Evolutionary conservation across 2,329 filamentous ascomycete species (phyloP).

Genomic region (Amesomyces nigricolor): DNA sequence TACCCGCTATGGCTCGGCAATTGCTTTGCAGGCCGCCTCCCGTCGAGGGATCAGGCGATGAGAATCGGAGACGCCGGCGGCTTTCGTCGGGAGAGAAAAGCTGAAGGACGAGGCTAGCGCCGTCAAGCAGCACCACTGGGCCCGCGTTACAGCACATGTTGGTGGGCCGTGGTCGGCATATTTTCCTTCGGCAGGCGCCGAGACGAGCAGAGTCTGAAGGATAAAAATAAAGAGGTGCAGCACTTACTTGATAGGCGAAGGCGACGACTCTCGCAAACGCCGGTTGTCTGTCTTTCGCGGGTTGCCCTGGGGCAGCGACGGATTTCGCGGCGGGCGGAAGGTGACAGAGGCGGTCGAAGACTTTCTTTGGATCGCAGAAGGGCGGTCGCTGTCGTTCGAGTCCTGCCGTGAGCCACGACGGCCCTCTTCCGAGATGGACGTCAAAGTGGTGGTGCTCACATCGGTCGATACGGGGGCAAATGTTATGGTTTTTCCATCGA

Average conservation of each 20-base stretch:
- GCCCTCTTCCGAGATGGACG: slow-evolving; percentile 19
- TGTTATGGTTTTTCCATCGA: slow-evolving; percentile 5
- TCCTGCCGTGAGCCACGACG: slow-evolving; percentile 21
- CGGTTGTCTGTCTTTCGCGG: slow-evolving; percentile 41
- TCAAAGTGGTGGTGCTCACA: slow-evolving; percentile 25
- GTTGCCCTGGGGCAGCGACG: slow-evolving; percentile 43
- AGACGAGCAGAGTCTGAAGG: background rate
- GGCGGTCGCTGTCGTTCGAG: slow-evolving; percentile 32
- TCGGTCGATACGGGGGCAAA: slow-evolving; percentile 18
- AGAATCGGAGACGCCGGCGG: background rate
- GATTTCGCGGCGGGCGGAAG: slow-evolving; percentile 41
- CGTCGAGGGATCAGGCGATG: background rate
- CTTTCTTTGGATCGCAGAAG: slow-evolving; percentile 36
- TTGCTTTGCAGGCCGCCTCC: background rate
- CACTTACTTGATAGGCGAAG: slow-evolving; percentile 45
- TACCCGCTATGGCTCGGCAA: background rate
- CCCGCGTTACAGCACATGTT: slow-evolving; percentile 5
- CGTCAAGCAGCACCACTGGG: slow-evolving; percentile 17
- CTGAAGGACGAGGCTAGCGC: background rate
- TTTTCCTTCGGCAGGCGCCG: background rate
- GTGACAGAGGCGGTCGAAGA: slow-evolving; percentile 44
- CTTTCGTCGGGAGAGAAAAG: background rate
- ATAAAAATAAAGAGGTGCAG: background rate
- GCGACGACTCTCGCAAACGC: slow-evolving; percentile 43
- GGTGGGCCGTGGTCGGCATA: background rate